Base-by-base conservation (phyloP, 768 basidiomycete genomes). In the Amanita thiersii region DNA sequence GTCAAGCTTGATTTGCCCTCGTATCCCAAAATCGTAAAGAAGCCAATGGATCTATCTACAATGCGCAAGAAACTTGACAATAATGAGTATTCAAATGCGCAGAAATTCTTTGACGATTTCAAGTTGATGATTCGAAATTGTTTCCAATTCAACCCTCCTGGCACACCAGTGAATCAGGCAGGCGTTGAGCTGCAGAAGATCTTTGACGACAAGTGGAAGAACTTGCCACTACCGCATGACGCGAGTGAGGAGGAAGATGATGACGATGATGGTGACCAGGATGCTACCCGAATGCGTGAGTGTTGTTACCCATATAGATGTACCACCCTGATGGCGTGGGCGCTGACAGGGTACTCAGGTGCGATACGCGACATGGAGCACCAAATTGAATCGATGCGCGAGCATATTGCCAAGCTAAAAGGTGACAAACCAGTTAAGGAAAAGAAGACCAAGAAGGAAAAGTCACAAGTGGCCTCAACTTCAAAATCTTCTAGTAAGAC, bases 41-140 rank as follows among this genome's bases (percentile, higher is more conserved):
- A 79, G 53, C 96, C 96, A 3, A 98, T 99, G 89, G 96, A 99
- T 59, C 58, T 99, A 45, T 73, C 78, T 8, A 91, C 88, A 6
- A 92, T 99, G 70, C 78, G 79, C 50, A 76, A 67, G 58, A 94
- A 92, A 62, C 70, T 99, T 36, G 86, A 91, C 30, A 68, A 67
- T 24, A 69, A 73, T 39, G 79, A 84, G 47, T 99, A 98, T 56
- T 50, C 73, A 1, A 81, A 70, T n/a, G 82, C 87, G 2, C 67
- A 76, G 37, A 80, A 82, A 55, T 91, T 98, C 58, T 81, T 84
- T 49, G 77, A 81, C 21, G 96, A 99, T 62, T 86, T 98, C 68
- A 86, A 84, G 61, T 68, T 94, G 47, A 92, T 98, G 86, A 84
- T 97, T 53, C 75, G 81, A 37, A 99, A 99, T 59, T 97, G 93